Evolutionary conservation across 192 early-diverging fungal species (phyloP), one percentile per base, ranked within the genome.

Genomic region (Gonapodya sp.): DNA sequence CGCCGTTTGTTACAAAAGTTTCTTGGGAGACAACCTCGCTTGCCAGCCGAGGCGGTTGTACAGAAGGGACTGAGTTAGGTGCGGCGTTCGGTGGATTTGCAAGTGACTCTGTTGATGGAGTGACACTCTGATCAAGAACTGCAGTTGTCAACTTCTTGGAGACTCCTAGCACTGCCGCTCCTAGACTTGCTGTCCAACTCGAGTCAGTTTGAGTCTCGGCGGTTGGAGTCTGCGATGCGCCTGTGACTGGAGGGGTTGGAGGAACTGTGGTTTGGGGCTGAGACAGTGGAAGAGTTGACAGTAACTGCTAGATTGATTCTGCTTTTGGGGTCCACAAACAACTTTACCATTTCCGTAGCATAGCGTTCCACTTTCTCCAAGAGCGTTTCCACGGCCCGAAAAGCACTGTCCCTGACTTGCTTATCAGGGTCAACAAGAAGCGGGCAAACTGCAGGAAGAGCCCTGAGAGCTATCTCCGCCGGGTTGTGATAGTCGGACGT

Each of bases 381-480:
- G 16, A 18, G 16, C 2, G 0, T 35, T 24, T 16, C 36, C 36
- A 73, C 73, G 30, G 80, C 34, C 73, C 30, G 1, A 37, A 35
- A 0, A 16, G 73, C 0, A 31, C n/a, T 79, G 34, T 73, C 36
- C 31, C 35, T 18, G 34, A 78, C 87, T 78, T 87, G 90, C 92
- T 92, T 93, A 84, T 95, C 95, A 14, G 91, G 91, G 81, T 96
- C 94, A 14, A 96, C 36, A n/a, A 94, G 86, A 0, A 93, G 84
- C 1, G 86, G 46, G 31, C 90, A 88, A 8, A 96, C 83, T 33
- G 89, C 82, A 18, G 96, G 97, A 24, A 99, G 85, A 78, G 96
- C 86, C 33, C 89, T 87, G 14, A 87, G 84, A 14, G 95, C 87
- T 34, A 94, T 87, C 75, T 97, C 97, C 1, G 36, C 78, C 0